These are phyloP conservation scores for Xylaria sp. DNA, from an alignment of 2,329 filamentous ascomycete genomes.

Conservation along the genomic window DNA sequence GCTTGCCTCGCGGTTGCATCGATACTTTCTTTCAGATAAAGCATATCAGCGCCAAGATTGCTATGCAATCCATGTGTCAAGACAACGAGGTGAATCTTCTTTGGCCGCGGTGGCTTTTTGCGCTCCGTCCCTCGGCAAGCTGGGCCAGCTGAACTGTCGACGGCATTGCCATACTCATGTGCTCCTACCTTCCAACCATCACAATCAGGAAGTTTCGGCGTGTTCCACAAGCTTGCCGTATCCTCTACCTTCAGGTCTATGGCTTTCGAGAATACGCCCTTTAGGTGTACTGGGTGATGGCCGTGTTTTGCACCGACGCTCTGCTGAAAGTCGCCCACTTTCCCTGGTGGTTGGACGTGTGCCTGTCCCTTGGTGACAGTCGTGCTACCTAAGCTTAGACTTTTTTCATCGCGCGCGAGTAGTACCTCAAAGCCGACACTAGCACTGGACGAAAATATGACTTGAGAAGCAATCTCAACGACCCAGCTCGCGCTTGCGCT, in stretches of 20 bases:
- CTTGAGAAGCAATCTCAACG: conserved; percentile 89
- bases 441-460: conserved; percentile 91
- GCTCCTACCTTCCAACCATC: conserved; percentile 52
- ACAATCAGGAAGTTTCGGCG: conserved; percentile 80
- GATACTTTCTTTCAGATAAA: conserved; percentile 97
- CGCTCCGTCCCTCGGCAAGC: conserved; percentile 36
- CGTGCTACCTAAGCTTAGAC: conserved; percentile 70
- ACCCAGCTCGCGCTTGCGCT: conserved; percentile 71
- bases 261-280: conserved; percentile 86
- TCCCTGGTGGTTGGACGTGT: conserved; percentile 71
- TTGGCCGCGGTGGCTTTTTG: conserved; percentile 62
- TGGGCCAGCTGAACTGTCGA: conserved; percentile 38
- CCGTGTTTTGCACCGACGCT: conserved; percentile 66
- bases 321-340: conserved; percentile 79
- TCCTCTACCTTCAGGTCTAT: conserved; percentile 84
- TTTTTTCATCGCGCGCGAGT: conserved; percentile 86
- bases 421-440: conserved; percentile 89
- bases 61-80: conserved; percentile 95
- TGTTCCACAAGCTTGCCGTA: conserved; percentile 91
- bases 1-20: conserved; percentile 83
- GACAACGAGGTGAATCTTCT: conserved; percentile 89
- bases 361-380: conserved; percentile 58
- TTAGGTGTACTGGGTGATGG: conserved; percentile 70
- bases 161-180: conserved; percentile 40
- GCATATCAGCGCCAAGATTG: conserved; percentile 95